Evolutionary conservation across 176 grass and related monocot species (phyloP).

Genomic region (Avena eriantha): DNA sequence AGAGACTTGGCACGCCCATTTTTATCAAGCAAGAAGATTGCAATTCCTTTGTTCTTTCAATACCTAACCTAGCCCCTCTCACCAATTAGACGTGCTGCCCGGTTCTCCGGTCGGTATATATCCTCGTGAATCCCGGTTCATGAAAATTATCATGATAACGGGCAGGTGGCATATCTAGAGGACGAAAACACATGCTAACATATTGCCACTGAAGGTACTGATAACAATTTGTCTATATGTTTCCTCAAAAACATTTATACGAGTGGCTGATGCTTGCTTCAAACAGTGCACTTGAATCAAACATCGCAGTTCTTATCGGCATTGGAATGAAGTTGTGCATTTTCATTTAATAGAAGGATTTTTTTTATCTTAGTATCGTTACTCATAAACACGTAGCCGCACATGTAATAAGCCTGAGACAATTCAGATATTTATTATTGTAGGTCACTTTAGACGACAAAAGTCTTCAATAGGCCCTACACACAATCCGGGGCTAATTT

Average conservation of each 20-base stretch:
- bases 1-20: background rate
- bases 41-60: background rate
- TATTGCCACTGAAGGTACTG: background rate
- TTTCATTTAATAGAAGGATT: conserved; percentile 5
- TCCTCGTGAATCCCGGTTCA: conserved; percentile 1
- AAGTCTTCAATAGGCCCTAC: conserved; percentile 11
- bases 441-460: background rate
- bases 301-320: background rate
- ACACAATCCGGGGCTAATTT: background rate
- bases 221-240: background rate
- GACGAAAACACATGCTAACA: background rate
- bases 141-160: conserved; percentile 18
- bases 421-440: conserved; percentile 7
- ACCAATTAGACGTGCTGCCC: background rate
- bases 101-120: background rate
- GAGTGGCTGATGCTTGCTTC: background rate
- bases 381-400: background rate
- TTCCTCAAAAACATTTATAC: background rate
- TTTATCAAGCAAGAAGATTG: conserved; percentile 18
- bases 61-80: background rate
- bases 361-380: conserved; percentile 1
- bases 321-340: conserved; percentile 4
- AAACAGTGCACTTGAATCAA: conserved; percentile 23
- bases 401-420: background rate
- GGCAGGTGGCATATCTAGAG: background rate